Evolutionary conservation across 2,329 filamentous ascomycete genomes (phyloP).

Genomic region (Fusarium sp.): DNA sequence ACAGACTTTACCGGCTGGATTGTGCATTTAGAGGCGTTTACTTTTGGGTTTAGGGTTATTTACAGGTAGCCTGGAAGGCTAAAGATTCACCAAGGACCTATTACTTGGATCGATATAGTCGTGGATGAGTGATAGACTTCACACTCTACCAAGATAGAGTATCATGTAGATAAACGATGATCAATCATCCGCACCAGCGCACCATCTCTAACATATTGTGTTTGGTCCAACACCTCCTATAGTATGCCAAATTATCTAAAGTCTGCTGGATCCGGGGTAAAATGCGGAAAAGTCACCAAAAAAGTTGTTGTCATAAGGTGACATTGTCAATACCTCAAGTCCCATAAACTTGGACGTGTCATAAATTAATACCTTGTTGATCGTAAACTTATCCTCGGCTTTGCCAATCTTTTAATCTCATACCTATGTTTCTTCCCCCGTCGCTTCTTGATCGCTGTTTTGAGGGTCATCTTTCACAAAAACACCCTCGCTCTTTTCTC

Average conservation of each 20-base stretch:
- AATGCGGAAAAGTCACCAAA: not conserved
- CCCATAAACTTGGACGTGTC: not conserved
- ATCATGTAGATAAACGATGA: constrained; percentile 24
- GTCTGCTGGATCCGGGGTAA: not conserved
- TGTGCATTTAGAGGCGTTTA: constrained; percentile 37
- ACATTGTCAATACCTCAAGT: too few relatives aligned
- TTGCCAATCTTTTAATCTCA: not conserved
- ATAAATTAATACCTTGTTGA: not conserved
- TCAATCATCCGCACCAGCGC: not conserved
- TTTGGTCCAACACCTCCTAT: not conserved
- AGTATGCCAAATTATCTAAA: too few relatives aligned
- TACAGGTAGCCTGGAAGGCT: constrained; percentile 1
- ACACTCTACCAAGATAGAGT: constrained; percentile 22
- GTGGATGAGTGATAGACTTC: constrained; percentile 8
- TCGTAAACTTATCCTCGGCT: not conserved
- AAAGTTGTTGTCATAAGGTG: not conserved
- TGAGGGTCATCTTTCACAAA: constrained; percentile 51
- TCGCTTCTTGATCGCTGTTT: not conserved
- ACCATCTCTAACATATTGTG: not conserved
- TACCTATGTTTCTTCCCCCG: constrained; percentile 1
- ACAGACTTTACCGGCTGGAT: constrained; percentile 16
- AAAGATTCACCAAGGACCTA: not conserved
- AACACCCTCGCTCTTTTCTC: constrained; percentile 59
- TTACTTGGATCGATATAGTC: constrained; percentile 1
- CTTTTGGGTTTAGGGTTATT: constrained; percentile 25